Conservation (phyloP, 805 yeast species). For the Saccharomycopsis sp. region DNA sequence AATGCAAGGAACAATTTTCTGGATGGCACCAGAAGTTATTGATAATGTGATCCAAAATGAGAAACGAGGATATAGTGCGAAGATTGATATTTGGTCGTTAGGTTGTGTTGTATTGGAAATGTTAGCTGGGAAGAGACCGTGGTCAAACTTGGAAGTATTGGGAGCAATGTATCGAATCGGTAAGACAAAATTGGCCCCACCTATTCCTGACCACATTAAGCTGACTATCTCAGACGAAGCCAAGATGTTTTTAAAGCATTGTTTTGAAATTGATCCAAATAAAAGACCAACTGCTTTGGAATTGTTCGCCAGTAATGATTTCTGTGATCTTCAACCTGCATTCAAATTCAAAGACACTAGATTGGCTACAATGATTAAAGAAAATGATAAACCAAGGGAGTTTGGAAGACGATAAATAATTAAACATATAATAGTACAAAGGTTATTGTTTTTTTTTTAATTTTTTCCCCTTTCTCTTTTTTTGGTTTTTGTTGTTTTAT, state of each 20-base stretch:
- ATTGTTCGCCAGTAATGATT: constrained; percentile 40
- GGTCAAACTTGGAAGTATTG: constrained; percentile 93
- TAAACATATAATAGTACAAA: too few species aligned
- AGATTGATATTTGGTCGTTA: constrained; percentile 95
- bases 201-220: constrained; percentile 84
- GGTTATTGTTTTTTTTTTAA: too few species aligned
- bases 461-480: too few species aligned
- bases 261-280: constrained; percentile 77
- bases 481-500: too few species aligned
- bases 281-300: constrained; percentile 79
- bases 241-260: constrained; percentile 60
- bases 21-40: constrained; percentile 99
- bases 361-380: constrained; percentile 22
- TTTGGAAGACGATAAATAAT: background rate
- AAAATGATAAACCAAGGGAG: constrained; percentile 11
- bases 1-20: constrained; percentile 96
- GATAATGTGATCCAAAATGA: constrained; percentile 68
- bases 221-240: constrained; percentile 60
- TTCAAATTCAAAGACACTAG: constrained; percentile 29
- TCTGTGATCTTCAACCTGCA: constrained; percentile 24
- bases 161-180: constrained; percentile 92
- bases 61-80: constrained; percentile 92
- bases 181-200: constrained; percentile 83
- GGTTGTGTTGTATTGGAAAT: constrained; percentile 97
- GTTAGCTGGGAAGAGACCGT: constrained; percentile 96